Percentiles rank a stretch among this genome's conserved stretches.
Conservation (phyloP, 345 rosid species). For the Laguncularia racemosa region DNA sequence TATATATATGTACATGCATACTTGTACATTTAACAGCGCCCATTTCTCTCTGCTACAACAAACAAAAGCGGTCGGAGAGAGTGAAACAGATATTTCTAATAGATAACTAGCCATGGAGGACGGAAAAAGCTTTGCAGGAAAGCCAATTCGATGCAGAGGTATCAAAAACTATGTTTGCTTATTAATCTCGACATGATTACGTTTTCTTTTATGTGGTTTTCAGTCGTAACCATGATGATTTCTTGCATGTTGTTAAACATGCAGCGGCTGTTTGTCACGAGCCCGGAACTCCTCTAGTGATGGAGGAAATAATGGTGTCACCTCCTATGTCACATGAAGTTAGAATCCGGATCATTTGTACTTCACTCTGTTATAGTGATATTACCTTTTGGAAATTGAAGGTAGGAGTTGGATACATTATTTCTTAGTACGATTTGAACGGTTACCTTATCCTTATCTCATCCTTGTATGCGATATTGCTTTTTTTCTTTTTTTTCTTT, state of each 20-base stretch:
- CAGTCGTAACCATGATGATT: neutral
- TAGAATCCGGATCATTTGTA: slow-evolving; percentile 66
- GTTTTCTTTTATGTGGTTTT: neutral
- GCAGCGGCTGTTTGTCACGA: slow-evolving; percentile 65
- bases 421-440: neutral
- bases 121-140: neutral
- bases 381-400: slow-evolving; percentile 64
- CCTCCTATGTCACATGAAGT: slow-evolving; percentile 67
- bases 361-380: slow-evolving; percentile 75
- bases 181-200: neutral
- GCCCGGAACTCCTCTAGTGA: slow-evolving; percentile 64
- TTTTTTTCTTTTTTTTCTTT: no score
- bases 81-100: no score
- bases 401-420: slow-evolving; percentile 19
- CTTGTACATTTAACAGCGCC: no score
- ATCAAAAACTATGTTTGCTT: no score
- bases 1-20: no score
- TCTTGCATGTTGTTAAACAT: no score
- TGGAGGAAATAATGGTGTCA: slow-evolving; percentile 74
- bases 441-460: neutral
- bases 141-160: slow-evolving; percentile 24
- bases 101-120: neutral
- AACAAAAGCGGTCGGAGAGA: no score
- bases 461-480: neutral
- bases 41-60: no score